Conservation (phyloP, 2,329 filamentous ascomycete species). For the Pseudogymnoascus sp. region DNA sequence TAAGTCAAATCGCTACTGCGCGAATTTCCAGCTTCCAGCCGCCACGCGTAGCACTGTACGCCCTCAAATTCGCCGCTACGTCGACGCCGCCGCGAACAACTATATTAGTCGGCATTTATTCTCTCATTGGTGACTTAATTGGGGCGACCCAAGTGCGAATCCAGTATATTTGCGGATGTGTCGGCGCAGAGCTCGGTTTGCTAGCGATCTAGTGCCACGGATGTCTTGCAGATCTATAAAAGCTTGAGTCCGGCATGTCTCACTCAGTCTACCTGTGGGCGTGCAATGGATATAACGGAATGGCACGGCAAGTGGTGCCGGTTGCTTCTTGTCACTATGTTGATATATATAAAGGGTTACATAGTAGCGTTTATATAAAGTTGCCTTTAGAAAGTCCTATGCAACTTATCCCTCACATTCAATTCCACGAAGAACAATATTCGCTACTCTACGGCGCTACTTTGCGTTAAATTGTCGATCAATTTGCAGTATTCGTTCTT, state of each 20-base stretch:
- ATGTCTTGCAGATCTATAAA: neutral
- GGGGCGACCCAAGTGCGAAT: too few species aligned
- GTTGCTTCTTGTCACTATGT: neutral
- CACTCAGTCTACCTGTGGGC: neutral
- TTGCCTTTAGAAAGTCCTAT: too few species aligned
- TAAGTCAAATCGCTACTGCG: too few species aligned
- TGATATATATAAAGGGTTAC: neutral
- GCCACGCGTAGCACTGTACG: too few species aligned
- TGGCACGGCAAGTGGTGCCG: neutral
- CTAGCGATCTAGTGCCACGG: neutral
- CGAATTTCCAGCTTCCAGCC: too few species aligned
- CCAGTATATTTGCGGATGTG: too few species aligned
- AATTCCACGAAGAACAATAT: neutral
- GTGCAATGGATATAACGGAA: neutral
- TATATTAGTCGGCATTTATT: too few species aligned
- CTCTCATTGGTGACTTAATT: too few species aligned
- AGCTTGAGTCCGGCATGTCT: neutral
- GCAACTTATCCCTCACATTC: neutral
- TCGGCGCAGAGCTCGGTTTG: neutral
- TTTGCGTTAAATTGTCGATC: neutral
- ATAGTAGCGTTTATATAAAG: neutral
- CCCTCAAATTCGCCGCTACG: too few species aligned
- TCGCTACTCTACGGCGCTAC: neutral
- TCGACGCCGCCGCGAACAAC: too few species aligned
- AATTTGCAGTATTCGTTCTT: neutral